Evolutionary conservation across 176 grass and related monocot genomes (phyloP), one percentile per base, ranked within the genome.

Genomic region (Carex parvula): DNA sequence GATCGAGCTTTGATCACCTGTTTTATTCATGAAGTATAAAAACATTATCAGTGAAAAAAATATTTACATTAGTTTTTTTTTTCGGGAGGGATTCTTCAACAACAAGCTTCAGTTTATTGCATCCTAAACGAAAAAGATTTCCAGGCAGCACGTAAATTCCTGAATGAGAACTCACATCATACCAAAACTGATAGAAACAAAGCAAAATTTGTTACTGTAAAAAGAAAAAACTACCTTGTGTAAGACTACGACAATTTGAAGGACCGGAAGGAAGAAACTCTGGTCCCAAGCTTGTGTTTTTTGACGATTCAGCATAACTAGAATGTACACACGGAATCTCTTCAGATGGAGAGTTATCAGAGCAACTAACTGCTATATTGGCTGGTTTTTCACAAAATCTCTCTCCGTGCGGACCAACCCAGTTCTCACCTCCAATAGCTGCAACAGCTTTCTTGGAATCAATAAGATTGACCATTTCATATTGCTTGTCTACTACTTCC

Each of bases 181-280:
- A 53, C n/a, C 69, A 72, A 50, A 73, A 48, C 8, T 76, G 22
- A 71, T 21, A 15, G 1, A 56, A 50, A 18, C 73, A 30, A 56
- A 56, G 52, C 14, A 57, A 78, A 56, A 57, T 17, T 17, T 55
- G 32, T 17, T 30, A 83, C 60, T 1, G 20, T 17, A 67, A 50
- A 83, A 41, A 83, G 62, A 8, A 30, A 64, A 52, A 68, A 68
- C 26, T 57, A 84, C 66, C 83, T 75, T 84, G 50, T 12, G 37
- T 44, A 44, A 21, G 32, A 75, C 42, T 48, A 71, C 21, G 53
- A 48, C 15, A 54, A 83, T 16, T 81, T 64, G 33, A 88, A 79
- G 73, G 21, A 57, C 73, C 52, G 5, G 24, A 50, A 18, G 21
- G 26, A 57, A 30, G 14, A 35, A 18, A 78, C 5, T 78, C 73